These are phyloP conservation scores for Xylaria longipes DNA, from an alignment of 495 filamentous ascomycete species.

Conservation along the genomic window DNA sequence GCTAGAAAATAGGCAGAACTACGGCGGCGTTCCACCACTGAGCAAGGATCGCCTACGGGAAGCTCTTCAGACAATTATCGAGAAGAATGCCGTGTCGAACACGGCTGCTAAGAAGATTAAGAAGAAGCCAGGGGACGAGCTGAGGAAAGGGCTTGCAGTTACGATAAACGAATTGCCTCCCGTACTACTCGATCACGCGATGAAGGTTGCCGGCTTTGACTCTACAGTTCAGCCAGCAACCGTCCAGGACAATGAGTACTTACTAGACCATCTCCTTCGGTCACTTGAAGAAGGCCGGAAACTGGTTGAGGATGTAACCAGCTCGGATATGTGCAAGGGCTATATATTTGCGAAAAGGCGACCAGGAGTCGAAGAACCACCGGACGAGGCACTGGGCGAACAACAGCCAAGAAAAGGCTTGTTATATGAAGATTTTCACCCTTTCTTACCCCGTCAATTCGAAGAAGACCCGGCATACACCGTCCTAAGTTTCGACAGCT, in stretches of 20 bases:
- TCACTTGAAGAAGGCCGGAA: conserved; percentile 72
- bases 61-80: conserved; percentile 70
- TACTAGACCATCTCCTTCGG: conserved; percentile 66
- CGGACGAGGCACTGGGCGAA: conserved; percentile 38
- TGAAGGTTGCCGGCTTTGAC: conserved; percentile 72
- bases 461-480: conserved; percentile 66
- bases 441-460: conserved; percentile 87
- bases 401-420: conserved; percentile 55
- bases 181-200: conserved; percentile 83
- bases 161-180: conserved; percentile 88
- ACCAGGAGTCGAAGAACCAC: conserved; percentile 38
- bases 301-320: conserved; percentile 66
- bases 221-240: conserved; percentile 66
- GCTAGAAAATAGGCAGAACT: conserved; percentile 82
- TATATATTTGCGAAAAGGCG: conserved; percentile 85
- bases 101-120: conserved; percentile 71
- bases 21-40: conserved; percentile 71
- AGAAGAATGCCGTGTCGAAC: conserved; percentile 54
- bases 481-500: conserved; percentile 78
- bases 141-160: conserved; percentile 79
- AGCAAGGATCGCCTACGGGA: conserved; percentile 72
- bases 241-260: conserved; percentile 68
- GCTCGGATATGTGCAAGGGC: conserved; percentile 66
- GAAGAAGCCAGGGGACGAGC: conserved; percentile 73
- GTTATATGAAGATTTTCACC: conserved; percentile 94